A percentile compares a stretch with the other conserved stretches of the same genome.
phyloP scores from a whole-genome alignment of 441 rosid genomes.

The Gossypium lobatum region DNA sequence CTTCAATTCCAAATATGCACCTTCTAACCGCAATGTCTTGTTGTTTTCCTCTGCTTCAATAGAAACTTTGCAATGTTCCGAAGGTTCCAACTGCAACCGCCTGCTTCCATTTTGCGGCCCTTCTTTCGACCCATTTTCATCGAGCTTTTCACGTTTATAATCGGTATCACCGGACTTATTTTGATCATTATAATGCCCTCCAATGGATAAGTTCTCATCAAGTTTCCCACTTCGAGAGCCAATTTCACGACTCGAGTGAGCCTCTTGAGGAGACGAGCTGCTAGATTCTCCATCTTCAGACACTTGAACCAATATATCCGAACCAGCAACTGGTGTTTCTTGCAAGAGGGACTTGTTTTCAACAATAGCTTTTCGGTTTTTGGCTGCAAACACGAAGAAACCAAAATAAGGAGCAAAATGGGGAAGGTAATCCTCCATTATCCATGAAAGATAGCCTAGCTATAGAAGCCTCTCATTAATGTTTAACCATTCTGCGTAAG shows the following conservation, averaged over 20 bases:
- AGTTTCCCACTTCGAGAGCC: conserved; percentile 27
- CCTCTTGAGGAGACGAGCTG: conserved; percentile 25
- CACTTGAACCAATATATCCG: conserved; percentile 19
- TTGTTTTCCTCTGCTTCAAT: conserved; percentile 16
- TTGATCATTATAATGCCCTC: conserved; percentile 13
- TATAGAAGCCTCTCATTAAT: neutral
- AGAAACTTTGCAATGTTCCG: conserved; percentile 14
- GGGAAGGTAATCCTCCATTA: neutral
- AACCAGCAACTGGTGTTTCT: conserved; percentile 29
- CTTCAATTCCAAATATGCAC: conserved; percentile 18
- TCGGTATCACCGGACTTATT: conserved; percentile 16
- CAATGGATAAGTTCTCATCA: conserved; percentile 19
- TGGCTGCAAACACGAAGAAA: conserved; percentile 40
- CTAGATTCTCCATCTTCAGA: conserved; percentile 31
- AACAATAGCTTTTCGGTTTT: conserved; percentile 30
- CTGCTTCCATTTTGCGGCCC: conserved; percentile 7
- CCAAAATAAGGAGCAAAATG: neutral
- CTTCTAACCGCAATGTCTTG: conserved; percentile 18
- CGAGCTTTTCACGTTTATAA: conserved; percentile 25
- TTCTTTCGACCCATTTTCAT: conserved; percentile 19
- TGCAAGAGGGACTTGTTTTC: conserved; percentile 20
- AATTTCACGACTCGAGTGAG: conserved; percentile 19
- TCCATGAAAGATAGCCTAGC: neutral
- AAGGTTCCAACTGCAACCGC: neutral
- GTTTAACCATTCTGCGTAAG: neutral